These are phyloP conservation scores for Colletotrichum aenigma DNA, from an alignment of 2,329 filamentous ascomycete species.

Conservation along the genomic window DNA sequence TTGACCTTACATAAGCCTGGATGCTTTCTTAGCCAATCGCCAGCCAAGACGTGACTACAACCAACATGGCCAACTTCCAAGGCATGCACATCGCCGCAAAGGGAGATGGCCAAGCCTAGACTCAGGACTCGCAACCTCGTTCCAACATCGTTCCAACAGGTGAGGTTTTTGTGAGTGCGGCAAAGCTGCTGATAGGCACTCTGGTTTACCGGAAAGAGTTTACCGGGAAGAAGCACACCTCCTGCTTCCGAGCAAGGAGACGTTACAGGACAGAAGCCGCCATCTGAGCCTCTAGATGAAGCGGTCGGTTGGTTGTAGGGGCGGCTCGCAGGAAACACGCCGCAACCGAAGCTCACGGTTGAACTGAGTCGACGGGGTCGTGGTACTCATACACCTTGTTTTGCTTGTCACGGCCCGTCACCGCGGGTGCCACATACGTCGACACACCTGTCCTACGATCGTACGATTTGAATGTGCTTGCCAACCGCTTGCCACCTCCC, in stretches of 20 bases:
- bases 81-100: neutral
- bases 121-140: neutral
- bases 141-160: neutral
- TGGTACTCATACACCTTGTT: constrained; percentile 60
- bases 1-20: neutral
- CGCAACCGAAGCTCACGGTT: neutral
- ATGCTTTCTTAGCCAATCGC: neutral
- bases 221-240: neutral
- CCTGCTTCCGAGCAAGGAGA: neutral
- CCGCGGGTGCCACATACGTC: constrained; percentile 58
- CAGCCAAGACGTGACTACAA: neutral
- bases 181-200: neutral
- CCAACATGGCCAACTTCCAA: neutral
- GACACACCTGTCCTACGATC: constrained; percentile 58
- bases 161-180: neutral
- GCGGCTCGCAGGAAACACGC: neutral
- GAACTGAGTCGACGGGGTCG: constrained; percentile 47
- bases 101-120: neutral
- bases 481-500: constrained; percentile 67
- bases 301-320: neutral
- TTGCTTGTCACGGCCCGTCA: constrained; percentile 49
- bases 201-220: neutral
- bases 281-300: neutral
- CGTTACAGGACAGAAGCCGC: neutral
- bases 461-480: constrained; percentile 57